phyloP scores from a whole-genome alignment of 495 filamentous ascomycete genomes.

The Hypoxylon trugodes region DNA sequence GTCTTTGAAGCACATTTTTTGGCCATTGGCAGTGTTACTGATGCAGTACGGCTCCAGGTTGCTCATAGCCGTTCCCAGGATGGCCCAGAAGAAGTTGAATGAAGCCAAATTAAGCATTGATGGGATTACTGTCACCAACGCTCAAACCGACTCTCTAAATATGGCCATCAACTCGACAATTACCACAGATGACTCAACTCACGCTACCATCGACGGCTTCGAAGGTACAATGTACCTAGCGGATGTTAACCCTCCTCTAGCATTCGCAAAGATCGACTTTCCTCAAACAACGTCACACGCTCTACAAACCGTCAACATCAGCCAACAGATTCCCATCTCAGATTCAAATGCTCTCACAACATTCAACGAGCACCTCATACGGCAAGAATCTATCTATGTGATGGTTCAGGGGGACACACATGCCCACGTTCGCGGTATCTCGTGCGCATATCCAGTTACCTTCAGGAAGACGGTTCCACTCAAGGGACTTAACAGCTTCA shows the following conservation, averaged over 20 bases:
- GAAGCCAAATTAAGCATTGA: conserved; percentile 68
- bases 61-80: conserved; percentile 75
- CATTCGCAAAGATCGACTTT: conserved; percentile 61
- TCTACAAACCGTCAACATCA: conserved; percentile 65
- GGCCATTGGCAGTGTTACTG: background rate
- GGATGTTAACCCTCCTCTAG: conserved; percentile 62
- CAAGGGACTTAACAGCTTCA: conserved; percentile 57
- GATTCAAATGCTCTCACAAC: conserved; percentile 65
- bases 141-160: conserved; percentile 63
- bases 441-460: conserved; percentile 46
- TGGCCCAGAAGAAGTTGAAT: conserved; percentile 74
- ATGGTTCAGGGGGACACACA: conserved; percentile 51
- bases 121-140: conserved; percentile 65
- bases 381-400: conserved; percentile 49
- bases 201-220: conserved; percentile 53
- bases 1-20: conserved; percentile 41
- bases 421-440: conserved; percentile 51
- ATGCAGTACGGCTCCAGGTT: conserved; percentile 58
- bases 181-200: conserved; percentile 60
- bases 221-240: conserved; percentile 59
- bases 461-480: conserved; percentile 55
- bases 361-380: conserved; percentile 66
- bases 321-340: conserved; percentile 61
- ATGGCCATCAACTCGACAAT: conserved; percentile 65
- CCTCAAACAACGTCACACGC: conserved; percentile 62